Conservation (phyloP, 192 early-diverging fungal genomes). For the Mortierella alpina region DNA sequence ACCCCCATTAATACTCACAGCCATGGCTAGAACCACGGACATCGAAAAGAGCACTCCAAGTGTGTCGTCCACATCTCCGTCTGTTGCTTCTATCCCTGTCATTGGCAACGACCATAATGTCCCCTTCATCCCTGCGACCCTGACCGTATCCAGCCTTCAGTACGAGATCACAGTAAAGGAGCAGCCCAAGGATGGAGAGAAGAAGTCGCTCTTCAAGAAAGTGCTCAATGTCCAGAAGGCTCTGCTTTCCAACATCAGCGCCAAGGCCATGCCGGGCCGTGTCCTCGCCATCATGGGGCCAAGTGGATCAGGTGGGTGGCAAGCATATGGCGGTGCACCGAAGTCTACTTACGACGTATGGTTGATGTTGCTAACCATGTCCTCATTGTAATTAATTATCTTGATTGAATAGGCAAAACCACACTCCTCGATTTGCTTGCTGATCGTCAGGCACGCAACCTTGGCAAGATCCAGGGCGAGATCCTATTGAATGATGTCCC, state of each 20-base stretch:
- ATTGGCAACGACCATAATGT: constrained; percentile 10
- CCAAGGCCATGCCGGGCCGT: constrained; percentile 59
- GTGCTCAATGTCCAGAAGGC: constrained; percentile 29
- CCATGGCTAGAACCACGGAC: constrained; percentile 7
- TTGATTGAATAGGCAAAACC: constrained; percentile 62
- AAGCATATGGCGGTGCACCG: background rate
- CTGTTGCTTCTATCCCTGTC: constrained; percentile 1
- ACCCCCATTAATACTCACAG: background rate
- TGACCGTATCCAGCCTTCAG: constrained; percentile 31
- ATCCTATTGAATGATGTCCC: constrained; percentile 69
- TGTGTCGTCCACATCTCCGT: constrained; percentile 6
- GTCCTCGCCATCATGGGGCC: constrained; percentile 74
- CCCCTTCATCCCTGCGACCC: constrained; percentile 43
- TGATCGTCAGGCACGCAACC: constrained; percentile 58
- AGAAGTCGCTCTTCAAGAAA: constrained; percentile 38
- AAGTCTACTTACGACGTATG: background rate
- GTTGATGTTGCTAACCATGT: background rate
- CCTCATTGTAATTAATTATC: background rate
- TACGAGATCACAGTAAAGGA: constrained; percentile 47
- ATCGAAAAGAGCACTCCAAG: constrained; percentile 15
- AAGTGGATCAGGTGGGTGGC: constrained; percentile 56
- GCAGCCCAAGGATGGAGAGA: constrained; percentile 29
- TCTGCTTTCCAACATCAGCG: constrained; percentile 30
- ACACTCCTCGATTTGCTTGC: constrained; percentile 73
- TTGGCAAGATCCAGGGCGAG: constrained; percentile 59